A percentile compares a stretch with the other conserved stretches of the same genome.
Evolutionary conservation across 2,329 filamentous ascomycete species (phyloP).

Genomic region (Ilyonectria robusta): DNA sequence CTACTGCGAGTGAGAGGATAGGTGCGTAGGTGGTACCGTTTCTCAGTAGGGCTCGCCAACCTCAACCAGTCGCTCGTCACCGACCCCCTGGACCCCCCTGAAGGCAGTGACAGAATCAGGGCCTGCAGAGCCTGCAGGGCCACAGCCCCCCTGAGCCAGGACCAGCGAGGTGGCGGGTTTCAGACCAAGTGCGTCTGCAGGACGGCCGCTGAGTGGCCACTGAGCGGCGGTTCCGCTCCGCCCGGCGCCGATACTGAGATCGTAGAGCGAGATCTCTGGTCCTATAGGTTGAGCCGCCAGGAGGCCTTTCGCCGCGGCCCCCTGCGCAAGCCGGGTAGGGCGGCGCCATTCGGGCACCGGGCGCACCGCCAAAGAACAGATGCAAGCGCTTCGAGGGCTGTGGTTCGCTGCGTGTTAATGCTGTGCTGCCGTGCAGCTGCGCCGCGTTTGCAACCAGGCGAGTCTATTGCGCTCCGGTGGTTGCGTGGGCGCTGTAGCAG

Average conservation of each 20-base stretch:
- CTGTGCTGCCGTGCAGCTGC: constrained; percentile 20
- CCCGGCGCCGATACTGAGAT: constrained; percentile 40
- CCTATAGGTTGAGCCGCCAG: constrained; percentile 38
- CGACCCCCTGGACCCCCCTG: neutral
- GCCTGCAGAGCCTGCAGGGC: constrained; percentile 34
- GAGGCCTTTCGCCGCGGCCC: constrained; percentile 27
- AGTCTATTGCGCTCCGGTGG: neutral
- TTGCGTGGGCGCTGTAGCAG: neutral
- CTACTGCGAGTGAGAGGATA: neutral
- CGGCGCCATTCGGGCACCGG: constrained; percentile 19
- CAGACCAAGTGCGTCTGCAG: constrained; percentile 37
- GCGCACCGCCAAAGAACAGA: constrained; percentile 11
- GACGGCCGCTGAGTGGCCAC: constrained; percentile 37
- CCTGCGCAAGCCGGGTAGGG: constrained; percentile 16
- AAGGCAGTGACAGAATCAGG: constrained; percentile 30
- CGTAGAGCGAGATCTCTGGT: constrained; percentile 37
- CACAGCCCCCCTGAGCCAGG: constrained; percentile 31
- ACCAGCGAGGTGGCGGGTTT: constrained; percentile 43
- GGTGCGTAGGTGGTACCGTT: neutral
- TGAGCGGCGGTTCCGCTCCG: constrained; percentile 33
- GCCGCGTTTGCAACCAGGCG: constrained; percentile 9
- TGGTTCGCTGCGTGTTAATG: constrained; percentile 28
- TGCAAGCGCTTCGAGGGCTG: constrained; percentile 18
- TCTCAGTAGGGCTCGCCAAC: constrained; percentile 34
- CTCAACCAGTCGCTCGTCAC: constrained; percentile 37